These are phyloP conservation scores for Apiotrichum laibachii DNA, from an alignment of 1,284 basidiomycete species.

Conservation along the genomic window DNA sequence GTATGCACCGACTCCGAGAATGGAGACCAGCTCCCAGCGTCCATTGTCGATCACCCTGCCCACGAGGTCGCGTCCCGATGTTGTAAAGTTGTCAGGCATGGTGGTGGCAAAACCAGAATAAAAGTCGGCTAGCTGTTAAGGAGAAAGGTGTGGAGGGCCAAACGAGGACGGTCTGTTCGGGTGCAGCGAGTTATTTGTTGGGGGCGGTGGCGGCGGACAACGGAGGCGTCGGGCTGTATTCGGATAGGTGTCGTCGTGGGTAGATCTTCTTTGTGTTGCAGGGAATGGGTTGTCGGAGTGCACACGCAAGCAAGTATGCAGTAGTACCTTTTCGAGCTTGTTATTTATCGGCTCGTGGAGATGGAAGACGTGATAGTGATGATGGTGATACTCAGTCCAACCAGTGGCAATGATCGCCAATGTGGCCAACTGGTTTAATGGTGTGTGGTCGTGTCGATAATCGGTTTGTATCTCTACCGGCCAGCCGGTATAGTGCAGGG, in stretches of 20 bases:
- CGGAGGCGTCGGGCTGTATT: too few species aligned
- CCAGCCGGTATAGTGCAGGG: neutral
- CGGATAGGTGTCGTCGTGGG: too few species aligned
- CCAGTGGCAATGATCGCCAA: neutral
- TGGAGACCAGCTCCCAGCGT: slow-evolving; percentile 70
- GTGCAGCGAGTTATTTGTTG: too few species aligned
- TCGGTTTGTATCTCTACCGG: neutral
- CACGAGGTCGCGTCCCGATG: slow-evolving; percentile 52
- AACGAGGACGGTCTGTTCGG: too few species aligned
- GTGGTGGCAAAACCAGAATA: slow-evolving; percentile 5
- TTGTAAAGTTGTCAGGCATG: slow-evolving; percentile 44
- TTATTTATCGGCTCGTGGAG: neutral
- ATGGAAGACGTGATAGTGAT: neutral
- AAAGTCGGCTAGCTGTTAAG: neutral
- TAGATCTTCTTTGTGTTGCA: too few species aligned
- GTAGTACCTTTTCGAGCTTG: neutral
- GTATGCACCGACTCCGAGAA: slow-evolving; percentile 91
- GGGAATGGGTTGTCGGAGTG: too few species aligned
- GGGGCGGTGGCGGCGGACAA: too few species aligned
- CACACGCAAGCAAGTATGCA: too few species aligned
- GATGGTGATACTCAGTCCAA: neutral
- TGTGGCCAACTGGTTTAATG: neutral
- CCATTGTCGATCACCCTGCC: slow-evolving; percentile 66
- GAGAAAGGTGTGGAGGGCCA: too few species aligned
- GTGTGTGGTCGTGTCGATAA: neutral